Conservation (phyloP, 2,329 filamentous ascomycete species). For the Daldinia sp. region DNA sequence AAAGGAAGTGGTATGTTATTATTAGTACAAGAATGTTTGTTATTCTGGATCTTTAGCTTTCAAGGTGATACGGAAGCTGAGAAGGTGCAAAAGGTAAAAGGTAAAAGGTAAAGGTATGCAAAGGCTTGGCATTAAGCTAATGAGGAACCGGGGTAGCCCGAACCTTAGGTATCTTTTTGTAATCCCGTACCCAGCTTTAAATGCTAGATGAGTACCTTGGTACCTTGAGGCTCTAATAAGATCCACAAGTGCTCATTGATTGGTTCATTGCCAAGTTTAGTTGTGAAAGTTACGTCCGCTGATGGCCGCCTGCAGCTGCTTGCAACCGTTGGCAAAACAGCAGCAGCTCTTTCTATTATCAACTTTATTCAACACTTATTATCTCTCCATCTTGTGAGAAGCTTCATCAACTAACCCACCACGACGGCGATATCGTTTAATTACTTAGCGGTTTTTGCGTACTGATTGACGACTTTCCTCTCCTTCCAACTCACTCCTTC, state of each 20-base stretch:
- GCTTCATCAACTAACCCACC: constrained; percentile 24
- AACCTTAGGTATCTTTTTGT: constrained; percentile 6
- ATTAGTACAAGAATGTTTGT: not conserved
- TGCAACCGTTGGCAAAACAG: constrained; percentile 33
- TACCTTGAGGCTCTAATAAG: constrained; percentile 35
- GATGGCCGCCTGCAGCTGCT: constrained; percentile 46
- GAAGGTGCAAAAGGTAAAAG: not conserved
- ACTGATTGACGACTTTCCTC: not conserved
- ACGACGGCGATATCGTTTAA: constrained; percentile 10
- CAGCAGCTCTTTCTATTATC: constrained; percentile 1
- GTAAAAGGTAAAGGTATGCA: constrained; percentile 6
- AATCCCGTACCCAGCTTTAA: not conserved
- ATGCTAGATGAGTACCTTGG: constrained; percentile 10
- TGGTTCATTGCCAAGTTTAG: constrained; percentile 27
- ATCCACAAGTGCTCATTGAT: constrained; percentile 36
- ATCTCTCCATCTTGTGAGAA: constrained; percentile 4
- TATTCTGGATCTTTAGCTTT: not conserved
- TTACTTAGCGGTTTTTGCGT: constrained; percentile 4
- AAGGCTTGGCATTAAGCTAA: constrained; percentile 32
- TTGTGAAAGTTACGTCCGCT: constrained; percentile 45
- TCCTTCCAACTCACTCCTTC: not conserved
- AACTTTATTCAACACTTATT: constrained; percentile 11
- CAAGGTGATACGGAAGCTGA: constrained; percentile 7
- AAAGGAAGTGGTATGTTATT: not conserved
- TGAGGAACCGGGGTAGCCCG: constrained; percentile 23